Evolutionary conservation across 2,329 filamentous ascomycete genomes (phyloP).

Genomic region (Aspergillus hortae): DNA sequence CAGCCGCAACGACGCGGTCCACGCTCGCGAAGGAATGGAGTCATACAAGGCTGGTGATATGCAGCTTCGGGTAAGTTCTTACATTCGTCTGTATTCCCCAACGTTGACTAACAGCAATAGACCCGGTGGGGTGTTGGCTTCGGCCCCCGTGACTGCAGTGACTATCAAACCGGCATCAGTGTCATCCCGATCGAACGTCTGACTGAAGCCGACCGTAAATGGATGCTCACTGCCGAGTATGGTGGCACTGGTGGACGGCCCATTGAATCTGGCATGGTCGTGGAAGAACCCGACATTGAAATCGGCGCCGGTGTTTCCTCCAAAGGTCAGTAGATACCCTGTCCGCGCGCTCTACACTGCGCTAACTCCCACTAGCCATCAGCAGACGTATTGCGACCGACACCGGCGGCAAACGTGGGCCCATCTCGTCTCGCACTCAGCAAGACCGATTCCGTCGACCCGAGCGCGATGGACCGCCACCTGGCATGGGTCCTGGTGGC

Average conservation of each 20-base stretch:
- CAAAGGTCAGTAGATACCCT: constrained; percentile 56
- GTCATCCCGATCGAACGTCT: constrained; percentile 88
- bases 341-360: not conserved
- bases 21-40: constrained; percentile 85
- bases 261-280: constrained; percentile 78
- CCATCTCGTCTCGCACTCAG: constrained; percentile 42
- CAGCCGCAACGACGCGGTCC: constrained; percentile 77
- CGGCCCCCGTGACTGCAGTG: constrained; percentile 92
- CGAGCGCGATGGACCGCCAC: constrained; percentile 32
- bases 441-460: constrained; percentile 30
- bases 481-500: constrained; percentile 18
- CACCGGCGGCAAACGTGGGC: constrained; percentile 47
- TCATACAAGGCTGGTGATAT: constrained; percentile 68
- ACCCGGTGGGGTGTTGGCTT: constrained; percentile 98
- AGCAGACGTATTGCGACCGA: constrained; percentile 51
- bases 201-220: constrained; percentile 94
- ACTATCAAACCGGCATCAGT: constrained; percentile 89
- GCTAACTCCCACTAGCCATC: constrained; percentile 38
- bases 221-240: constrained; percentile 91
- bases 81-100: not conserved
- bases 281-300: constrained; percentile 98
- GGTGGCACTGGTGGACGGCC: constrained; percentile 83
- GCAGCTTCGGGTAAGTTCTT: constrained; percentile 62
- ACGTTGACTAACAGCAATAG: constrained; percentile 44
- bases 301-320: constrained; percentile 96